phyloP scores from a whole-genome alignment of 176 grass and related monocot species.

The Tillandsia leiboldiana region DNA sequence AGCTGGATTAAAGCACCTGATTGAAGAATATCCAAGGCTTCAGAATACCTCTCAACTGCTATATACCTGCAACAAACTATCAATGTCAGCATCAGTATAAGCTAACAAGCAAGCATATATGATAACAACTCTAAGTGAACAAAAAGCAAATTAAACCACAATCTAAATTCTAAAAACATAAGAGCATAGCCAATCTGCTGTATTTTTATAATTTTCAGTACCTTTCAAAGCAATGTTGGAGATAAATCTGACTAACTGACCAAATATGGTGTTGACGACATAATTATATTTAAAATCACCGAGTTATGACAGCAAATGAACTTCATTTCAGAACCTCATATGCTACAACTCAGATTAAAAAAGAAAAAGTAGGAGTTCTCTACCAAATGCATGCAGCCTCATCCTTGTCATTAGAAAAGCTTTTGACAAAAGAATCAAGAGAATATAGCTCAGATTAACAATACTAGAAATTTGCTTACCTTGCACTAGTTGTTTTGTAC shows the following conservation, averaged over 20 bases:
- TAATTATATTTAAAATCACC: slow-evolving; percentile 1
- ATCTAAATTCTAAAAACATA: background rate
- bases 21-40: slow-evolving; percentile 83
- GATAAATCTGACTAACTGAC: background rate
- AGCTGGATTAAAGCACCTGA: slow-evolving; percentile 77
- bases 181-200: too few relatives aligned
- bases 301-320: background rate
- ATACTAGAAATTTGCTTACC: slow-evolving; percentile 22
- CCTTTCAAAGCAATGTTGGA: background rate
- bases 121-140: background rate
- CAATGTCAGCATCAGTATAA: slow-evolving; percentile 18
- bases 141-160: background rate
- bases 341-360: background rate
- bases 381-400: background rate
- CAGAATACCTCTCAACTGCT: slow-evolving; percentile 57
- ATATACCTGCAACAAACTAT: slow-evolving; percentile 51
- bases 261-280: background rate
- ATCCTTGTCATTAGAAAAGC: background rate
- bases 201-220: background rate
- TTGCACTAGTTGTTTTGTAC: slow-evolving; percentile 84
- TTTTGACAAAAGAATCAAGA: slow-evolving; percentile 6
- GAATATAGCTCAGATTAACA: background rate
- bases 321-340: background rate
- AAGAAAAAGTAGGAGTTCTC: background rate
- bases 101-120: background rate